Evolutionary conservation across 108 stramenopile species (phyloP).

Genomic region (Seminavis robusta): DNA sequence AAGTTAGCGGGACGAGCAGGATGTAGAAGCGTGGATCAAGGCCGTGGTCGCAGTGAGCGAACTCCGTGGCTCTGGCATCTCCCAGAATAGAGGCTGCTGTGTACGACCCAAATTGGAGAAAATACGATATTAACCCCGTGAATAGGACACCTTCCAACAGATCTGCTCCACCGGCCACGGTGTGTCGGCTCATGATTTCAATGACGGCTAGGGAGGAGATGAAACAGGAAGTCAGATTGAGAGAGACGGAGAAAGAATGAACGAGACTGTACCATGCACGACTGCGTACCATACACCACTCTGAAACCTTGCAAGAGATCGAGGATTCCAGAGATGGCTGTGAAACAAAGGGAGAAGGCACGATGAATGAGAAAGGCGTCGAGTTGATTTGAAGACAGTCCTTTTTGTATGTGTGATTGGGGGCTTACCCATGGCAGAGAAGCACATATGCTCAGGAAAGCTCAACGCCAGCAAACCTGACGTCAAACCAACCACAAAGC

Average conservation of each 20-base stretch:
- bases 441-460: conserved; percentile 17
- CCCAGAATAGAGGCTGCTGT: too few relatives aligned
- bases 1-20: conserved; percentile 10
- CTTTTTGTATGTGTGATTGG: too few relatives aligned
- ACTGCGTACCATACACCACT: conserved; percentile 28
- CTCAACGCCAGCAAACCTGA: conserved; percentile 12
- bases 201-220: too few relatives aligned
- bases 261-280: too few relatives aligned
- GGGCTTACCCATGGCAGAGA: conserved; percentile 24
- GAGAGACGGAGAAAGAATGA: too few relatives aligned
- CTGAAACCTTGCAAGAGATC: conserved; percentile 29
- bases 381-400: too few relatives aligned
- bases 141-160: conserved; percentile 28
- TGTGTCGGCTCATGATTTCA: conserved; percentile 24
- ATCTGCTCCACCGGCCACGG: conserved; percentile 17
- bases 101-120: too few relatives aligned
- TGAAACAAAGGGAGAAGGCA: too few relatives aligned
- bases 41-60: too few relatives aligned
- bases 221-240: too few relatives aligned
- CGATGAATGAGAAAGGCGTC: too few relatives aligned
- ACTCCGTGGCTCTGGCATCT: too few relatives aligned
- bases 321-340: conserved; percentile 21
- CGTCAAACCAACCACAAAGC: conserved; percentile 20
- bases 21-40: conserved; percentile 12
- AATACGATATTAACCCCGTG: conserved; percentile 28